These are phyloP conservation scores for Noccaea caerulescens DNA, from an alignment of 345 rosid species.

Conservation along the genomic window DNA sequence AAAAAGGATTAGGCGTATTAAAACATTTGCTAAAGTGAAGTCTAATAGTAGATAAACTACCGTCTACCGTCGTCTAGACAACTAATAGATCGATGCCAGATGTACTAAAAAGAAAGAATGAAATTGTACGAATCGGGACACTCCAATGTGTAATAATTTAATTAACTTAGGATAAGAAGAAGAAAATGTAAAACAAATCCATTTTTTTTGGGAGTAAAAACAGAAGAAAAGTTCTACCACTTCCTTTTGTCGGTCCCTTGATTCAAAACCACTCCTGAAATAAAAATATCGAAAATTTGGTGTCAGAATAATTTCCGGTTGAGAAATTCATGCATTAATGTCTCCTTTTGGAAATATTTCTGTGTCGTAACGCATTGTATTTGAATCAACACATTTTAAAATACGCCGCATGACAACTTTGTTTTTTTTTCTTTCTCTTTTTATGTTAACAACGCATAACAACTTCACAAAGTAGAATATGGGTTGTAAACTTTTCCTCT, in stretches of 20 bases:
- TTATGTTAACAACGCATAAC: neutral
- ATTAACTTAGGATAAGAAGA: neutral
- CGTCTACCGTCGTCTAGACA: neutral
- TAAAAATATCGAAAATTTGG: neutral
- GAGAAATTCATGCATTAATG: neutral
- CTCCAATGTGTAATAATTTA: neutral
- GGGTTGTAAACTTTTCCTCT: too few species aligned
- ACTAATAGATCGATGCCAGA: neutral
- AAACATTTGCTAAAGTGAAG: neutral
- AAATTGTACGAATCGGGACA: neutral
- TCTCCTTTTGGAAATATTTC: neutral
- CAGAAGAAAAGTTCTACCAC: too few species aligned
- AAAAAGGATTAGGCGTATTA: neutral
- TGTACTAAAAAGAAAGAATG: neutral
- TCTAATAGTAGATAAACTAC: neutral
- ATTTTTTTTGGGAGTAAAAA: neutral
- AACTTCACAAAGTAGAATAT: neutral
- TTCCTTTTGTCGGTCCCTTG: too few species aligned
- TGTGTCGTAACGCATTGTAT: conserved; percentile 1
- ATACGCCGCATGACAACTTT: neutral
- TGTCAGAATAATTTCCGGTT: neutral
- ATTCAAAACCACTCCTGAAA: neutral
- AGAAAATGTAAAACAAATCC: neutral
- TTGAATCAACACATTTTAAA: neutral
- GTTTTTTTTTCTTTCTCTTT: neutral